Conservation (phyloP, 306 rosid genomes). For the Mimosa bimucronata region DNA sequence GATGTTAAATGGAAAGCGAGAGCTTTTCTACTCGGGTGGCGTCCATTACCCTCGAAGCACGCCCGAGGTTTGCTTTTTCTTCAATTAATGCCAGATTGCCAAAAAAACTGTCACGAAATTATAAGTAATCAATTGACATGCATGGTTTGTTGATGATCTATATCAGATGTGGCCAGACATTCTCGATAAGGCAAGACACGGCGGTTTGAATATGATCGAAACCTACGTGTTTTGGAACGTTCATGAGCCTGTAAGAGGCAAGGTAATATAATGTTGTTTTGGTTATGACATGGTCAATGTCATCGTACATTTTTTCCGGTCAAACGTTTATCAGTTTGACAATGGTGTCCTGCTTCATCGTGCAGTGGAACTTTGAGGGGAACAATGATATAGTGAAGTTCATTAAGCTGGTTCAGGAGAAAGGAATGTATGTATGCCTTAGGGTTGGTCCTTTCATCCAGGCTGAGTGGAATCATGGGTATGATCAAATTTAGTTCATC, state of each 20-base stretch:
- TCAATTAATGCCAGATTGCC: constrained; percentile 2
- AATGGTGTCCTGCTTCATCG: not conserved
- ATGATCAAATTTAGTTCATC: not conserved
- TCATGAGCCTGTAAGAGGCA: constrained; percentile 79
- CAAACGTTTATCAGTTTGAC: not conserved
- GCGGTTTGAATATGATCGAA: constrained; percentile 84
- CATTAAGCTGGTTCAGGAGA: constrained; percentile 49
- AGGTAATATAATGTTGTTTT: constrained; percentile 47
- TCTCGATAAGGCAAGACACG: constrained; percentile 63
- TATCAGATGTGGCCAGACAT: constrained; percentile 79
- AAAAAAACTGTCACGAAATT: too few relatives aligned
- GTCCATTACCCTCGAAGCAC: constrained; percentile 83
- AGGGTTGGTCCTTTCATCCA: constrained; percentile 94
- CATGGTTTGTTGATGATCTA: not conserved
- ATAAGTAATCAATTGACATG: too few relatives aligned
- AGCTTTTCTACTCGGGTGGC: constrained; percentile 80
- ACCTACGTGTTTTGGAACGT: constrained; percentile 93
- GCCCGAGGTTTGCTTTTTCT: constrained; percentile 46
- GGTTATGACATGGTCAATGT: too few relatives aligned
- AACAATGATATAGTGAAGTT: constrained; percentile 74
- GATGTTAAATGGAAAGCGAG: constrained; percentile 55
- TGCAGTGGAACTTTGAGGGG: constrained; percentile 66
- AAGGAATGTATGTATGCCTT: constrained; percentile 67
- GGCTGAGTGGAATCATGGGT: constrained; percentile 99
- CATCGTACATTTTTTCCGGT: not conserved